Percentiles rank a stretch among this genome's conserved stretches.
phyloP scores from a whole-genome alignment of 148 eudicot species.

The Camellia sinensis region DNA sequence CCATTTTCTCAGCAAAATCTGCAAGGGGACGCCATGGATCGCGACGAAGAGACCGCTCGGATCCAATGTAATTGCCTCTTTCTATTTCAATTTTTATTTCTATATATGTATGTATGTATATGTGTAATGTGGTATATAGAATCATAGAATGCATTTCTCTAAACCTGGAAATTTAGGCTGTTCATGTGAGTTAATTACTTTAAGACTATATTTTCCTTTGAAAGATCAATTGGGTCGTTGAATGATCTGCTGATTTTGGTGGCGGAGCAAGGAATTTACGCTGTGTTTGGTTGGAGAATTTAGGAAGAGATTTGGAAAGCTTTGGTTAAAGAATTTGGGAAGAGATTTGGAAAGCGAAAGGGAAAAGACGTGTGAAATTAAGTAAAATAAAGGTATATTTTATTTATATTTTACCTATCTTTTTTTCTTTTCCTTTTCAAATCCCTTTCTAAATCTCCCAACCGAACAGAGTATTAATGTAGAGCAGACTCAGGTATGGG shows the following conservation, averaged over 20 bases:
- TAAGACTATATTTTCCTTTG: background rate
- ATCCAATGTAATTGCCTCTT: conserved; percentile 59
- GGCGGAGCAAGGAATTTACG: too few relatives aligned
- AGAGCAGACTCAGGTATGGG: too few relatives aligned
- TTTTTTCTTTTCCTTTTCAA: too few relatives aligned
- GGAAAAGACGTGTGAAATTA: too few relatives aligned
- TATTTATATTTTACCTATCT: too few relatives aligned
- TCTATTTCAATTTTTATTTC: background rate
- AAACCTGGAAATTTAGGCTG: background rate
- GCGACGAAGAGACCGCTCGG: conserved; percentile 91
- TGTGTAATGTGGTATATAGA: background rate
- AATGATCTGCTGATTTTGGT: background rate
- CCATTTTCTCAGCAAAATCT: conserved; percentile 89
- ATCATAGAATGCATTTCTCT: background rate
- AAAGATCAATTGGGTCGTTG: background rate
- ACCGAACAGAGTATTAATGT: too few relatives aligned
- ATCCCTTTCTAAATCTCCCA: too few relatives aligned
- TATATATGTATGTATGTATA: background rate
- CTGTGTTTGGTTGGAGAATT: too few relatives aligned
- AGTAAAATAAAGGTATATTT: too few relatives aligned
- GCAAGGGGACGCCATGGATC: conserved; percentile 87
- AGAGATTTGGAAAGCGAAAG: too few relatives aligned
- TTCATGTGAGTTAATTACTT: background rate
- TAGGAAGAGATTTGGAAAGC: too few relatives aligned
- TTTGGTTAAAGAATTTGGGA: too few relatives aligned